These are phyloP conservation scores for Candida xiaguanensis DNA, from an alignment of 805 yeast genomes.

Conservation along the genomic window DNA sequence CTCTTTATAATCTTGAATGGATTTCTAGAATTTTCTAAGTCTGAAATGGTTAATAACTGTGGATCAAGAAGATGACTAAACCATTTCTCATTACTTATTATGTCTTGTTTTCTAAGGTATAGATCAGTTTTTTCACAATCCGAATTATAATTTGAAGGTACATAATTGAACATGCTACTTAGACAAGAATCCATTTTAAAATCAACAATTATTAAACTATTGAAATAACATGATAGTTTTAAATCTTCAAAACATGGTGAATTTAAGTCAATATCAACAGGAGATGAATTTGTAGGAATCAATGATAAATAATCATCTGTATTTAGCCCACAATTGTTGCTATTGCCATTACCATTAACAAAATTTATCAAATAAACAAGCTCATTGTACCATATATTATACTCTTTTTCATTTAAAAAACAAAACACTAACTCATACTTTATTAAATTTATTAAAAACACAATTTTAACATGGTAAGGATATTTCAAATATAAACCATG, in stretches of 20 bases:
- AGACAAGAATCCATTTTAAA: conserved; percentile 4
- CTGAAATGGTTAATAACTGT: background rate
- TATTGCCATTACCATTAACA: conserved; percentile 23
- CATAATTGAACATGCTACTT: too few species aligned
- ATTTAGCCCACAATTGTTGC: conserved; percentile 5
- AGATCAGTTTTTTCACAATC: background rate
- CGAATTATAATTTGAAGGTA: background rate
- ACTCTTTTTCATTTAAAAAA: conserved; percentile 30
- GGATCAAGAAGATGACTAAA: background rate
- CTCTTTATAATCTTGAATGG: background rate
- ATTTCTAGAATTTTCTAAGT: background rate
- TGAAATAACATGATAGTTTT: conserved; percentile 14
- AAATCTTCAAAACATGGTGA: background rate
- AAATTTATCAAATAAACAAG: conserved; percentile 17
- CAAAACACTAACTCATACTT: conserved; percentile 45
- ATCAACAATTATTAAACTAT: conserved; percentile 1
- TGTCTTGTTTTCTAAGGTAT: background rate
- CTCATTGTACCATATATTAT: conserved; percentile 37
- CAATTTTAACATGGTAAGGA: conserved; percentile 36
- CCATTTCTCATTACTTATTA: background rate
- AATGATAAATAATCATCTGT: conserved; percentile 7
- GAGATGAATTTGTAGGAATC: conserved; percentile 16
- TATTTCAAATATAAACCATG: conserved; percentile 30
- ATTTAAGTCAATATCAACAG: conserved; percentile 16
- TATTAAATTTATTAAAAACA: conserved; percentile 41